These are phyloP conservation scores for Suhomyces kunorum DNA, from an alignment of 1,139 yeast species.

Conservation along the genomic window DNA sequence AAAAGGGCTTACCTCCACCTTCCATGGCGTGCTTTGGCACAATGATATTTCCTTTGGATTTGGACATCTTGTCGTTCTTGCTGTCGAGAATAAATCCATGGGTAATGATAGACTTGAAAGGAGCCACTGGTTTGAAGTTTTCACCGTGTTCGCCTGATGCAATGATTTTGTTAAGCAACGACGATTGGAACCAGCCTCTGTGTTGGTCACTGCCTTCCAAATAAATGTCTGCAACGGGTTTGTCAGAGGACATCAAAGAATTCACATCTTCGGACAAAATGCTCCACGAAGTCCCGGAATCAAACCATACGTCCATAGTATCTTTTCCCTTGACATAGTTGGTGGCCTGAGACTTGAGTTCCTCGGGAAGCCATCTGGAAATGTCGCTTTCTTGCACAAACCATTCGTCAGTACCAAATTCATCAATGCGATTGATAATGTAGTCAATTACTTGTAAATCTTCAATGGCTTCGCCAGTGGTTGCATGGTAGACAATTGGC, in stretches of 20 bases:
- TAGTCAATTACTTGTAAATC: slow-evolving; percentile 53
- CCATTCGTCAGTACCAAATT: slow-evolving; percentile 78
- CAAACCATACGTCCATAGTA: slow-evolving; percentile 99
- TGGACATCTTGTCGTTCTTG: slow-evolving; percentile 88
- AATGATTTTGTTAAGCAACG: slow-evolving; percentile 76
- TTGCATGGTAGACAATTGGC: slow-evolving; percentile 72
- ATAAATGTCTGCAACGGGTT: slow-evolving; percentile 70
- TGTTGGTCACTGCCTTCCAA: slow-evolving; percentile 97
- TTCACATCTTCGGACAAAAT: slow-evolving; percentile 48
- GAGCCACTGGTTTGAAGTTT: slow-evolving; percentile 53
- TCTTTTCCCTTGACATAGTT: slow-evolving; percentile 69
- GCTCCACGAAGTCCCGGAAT: slow-evolving; percentile 93
- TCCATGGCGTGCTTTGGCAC: slow-evolving; percentile 65
- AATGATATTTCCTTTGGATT: slow-evolving; percentile 82
- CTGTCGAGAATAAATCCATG: slow-evolving; percentile 93
- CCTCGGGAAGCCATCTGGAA: slow-evolving; percentile 70
- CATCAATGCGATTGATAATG: slow-evolving; percentile 54
- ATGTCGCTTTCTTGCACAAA: slow-evolving; percentile 57
- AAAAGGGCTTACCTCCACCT: slow-evolving; percentile 57
- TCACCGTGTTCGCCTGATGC: slow-evolving; percentile 36
- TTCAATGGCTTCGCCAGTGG: slow-evolving; percentile 59
- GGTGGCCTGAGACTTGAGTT: slow-evolving; percentile 35
- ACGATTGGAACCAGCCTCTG: slow-evolving; percentile 98
- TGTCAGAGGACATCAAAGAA: slow-evolving; percentile 22
- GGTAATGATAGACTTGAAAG: slow-evolving; percentile 75